A percentile compares a stretch with the other conserved stretches of the same genome.
Evolutionary conservation across 2,329 filamentous ascomycete genomes (phyloP).

Genomic region (Nigrograna mackinnonii): DNA sequence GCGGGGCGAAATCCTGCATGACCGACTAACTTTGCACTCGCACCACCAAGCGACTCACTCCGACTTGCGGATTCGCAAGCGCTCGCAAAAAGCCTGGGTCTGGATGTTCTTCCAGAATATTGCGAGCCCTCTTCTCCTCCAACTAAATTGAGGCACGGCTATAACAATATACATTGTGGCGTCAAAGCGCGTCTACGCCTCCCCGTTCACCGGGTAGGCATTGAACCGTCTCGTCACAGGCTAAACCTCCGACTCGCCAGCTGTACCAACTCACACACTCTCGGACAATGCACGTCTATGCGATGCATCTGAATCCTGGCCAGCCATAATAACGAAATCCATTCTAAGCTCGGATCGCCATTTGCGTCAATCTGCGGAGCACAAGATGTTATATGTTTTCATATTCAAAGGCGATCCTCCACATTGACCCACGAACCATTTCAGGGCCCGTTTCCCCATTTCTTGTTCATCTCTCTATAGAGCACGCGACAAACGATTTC

Average conservation of each 20-base stretch:
- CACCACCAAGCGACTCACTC: conserved; percentile 3
- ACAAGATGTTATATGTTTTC: neutral
- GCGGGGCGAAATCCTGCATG: conserved; percentile 2
- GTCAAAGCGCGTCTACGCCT: conserved; percentile 4
- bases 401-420: conserved; percentile 6
- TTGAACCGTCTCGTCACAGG: conserved; percentile 15
- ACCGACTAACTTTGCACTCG: conserved; percentile 2
- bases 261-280: conserved; percentile 11
- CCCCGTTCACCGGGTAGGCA: conserved; percentile 11
- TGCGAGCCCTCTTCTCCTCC: no score
- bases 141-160: conserved; percentile 10
- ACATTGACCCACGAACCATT: neutral
- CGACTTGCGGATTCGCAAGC: neutral
- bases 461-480: conserved; percentile 4
- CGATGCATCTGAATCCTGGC: conserved; percentile 12
- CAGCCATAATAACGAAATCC: conserved; percentile 8
- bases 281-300: conserved; percentile 16
- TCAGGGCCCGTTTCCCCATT: neutral
- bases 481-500: neutral
- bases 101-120: conserved; percentile 1
- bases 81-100: neutral
- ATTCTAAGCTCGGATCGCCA: conserved; percentile 2
- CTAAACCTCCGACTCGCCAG: conserved; percentile 18
- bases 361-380: conserved; percentile 4
- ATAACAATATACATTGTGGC: conserved; percentile 1